phyloP scores from a whole-genome alignment of 768 basidiomycete species.

The Multifurca ochricompacta region DNA sequence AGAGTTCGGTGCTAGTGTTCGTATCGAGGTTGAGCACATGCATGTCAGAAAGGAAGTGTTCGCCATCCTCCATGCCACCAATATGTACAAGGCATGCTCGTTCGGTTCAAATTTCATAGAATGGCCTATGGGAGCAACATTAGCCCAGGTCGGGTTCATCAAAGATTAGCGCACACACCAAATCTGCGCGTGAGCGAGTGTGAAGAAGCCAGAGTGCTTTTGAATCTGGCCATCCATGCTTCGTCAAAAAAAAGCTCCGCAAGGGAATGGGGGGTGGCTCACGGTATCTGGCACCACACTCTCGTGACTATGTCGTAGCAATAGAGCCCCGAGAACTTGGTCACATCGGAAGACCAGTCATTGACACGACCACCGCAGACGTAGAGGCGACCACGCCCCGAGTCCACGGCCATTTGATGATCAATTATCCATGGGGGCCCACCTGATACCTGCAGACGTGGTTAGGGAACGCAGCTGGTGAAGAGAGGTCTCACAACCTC shows the following conservation, averaged over 20 bases:
- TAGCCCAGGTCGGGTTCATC: not conserved
- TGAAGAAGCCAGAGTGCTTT: slow-evolving; percentile 24
- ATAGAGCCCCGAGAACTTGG: slow-evolving; percentile 65
- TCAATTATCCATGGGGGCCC: slow-evolving; percentile 73
- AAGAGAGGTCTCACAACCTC: slow-evolving; percentile 36
- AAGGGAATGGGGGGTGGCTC: slow-evolving; percentile 25
- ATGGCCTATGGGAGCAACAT: slow-evolving; percentile 42
- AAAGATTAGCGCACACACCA: slow-evolving; percentile 32
- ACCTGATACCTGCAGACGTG: slow-evolving; percentile 40
- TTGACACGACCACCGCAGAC: slow-evolving; percentile 70
- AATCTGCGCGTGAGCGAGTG: slow-evolving; percentile 52
- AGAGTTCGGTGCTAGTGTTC: slow-evolving; percentile 52
- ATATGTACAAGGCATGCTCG: slow-evolving; percentile 55
- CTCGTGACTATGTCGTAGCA: slow-evolving; percentile 58
- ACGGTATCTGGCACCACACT: slow-evolving; percentile 67
- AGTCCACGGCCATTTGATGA: slow-evolving; percentile 76
- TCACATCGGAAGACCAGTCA: slow-evolving; percentile 51
- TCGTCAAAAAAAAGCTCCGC: not conserved
- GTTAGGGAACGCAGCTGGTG: not conserved
- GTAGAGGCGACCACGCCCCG: slow-evolving; percentile 61
- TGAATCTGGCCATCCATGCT: slow-evolving; percentile 14
- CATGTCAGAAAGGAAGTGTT: slow-evolving; percentile 68
- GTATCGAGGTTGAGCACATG: slow-evolving; percentile 58
- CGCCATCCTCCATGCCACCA: slow-evolving; percentile 56
- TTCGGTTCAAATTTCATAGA: slow-evolving; percentile 72